Percentiles rank a stretch among this genome's conserved stretches.
Conservation (phyloP, 768 basidiomycete genomes). For the Punctularia strigosozonata region DNA sequence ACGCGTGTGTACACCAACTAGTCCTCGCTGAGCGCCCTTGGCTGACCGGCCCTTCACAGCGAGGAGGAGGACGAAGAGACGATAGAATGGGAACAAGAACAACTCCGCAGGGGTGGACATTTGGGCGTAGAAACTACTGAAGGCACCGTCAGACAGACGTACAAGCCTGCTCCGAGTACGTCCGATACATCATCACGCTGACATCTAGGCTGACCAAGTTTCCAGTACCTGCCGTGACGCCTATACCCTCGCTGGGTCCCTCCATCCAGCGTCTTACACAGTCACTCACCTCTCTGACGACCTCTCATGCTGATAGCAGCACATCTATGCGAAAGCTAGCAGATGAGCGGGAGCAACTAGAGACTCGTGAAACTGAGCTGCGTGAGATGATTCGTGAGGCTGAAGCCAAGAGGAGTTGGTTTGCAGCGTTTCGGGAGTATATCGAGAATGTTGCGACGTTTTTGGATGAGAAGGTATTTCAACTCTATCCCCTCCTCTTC, state of each 20-base stretch:
- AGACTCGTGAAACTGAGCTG: conserved; percentile 59
- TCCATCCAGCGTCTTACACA: conserved; percentile 51
- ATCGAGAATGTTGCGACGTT: conserved; percentile 76
- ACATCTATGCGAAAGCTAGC: conserved; percentile 42
- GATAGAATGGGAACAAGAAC: conserved; percentile 76
- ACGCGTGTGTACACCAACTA: conserved; percentile 43
- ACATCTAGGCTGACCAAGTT: conserved; percentile 5
- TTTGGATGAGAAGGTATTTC: conserved; percentile 71
- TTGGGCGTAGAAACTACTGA: conserved; percentile 24
- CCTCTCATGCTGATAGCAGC: conserved; percentile 58
- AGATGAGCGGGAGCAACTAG: conserved; percentile 52
- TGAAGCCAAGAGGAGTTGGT: conserved; percentile 77
- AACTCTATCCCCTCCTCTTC: background rate
- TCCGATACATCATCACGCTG: conserved; percentile 1
- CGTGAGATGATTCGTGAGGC: conserved; percentile 63
- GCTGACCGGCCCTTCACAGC: conserved; percentile 20
- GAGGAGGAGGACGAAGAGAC: conserved; percentile 81
- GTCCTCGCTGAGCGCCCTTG: conserved; percentile 1
- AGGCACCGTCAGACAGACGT: conserved; percentile 38
- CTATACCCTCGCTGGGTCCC: conserved; percentile 52
- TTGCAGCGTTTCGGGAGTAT: conserved; percentile 67
- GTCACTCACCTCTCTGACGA: conserved; percentile 45
- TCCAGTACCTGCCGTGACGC: conserved; percentile 53
- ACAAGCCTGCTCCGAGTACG: conserved; percentile 66
- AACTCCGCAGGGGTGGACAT: conserved; percentile 65